Conservation (phyloP, 768 basidiomycete genomes). For the Leccinum variicolor region DNA sequence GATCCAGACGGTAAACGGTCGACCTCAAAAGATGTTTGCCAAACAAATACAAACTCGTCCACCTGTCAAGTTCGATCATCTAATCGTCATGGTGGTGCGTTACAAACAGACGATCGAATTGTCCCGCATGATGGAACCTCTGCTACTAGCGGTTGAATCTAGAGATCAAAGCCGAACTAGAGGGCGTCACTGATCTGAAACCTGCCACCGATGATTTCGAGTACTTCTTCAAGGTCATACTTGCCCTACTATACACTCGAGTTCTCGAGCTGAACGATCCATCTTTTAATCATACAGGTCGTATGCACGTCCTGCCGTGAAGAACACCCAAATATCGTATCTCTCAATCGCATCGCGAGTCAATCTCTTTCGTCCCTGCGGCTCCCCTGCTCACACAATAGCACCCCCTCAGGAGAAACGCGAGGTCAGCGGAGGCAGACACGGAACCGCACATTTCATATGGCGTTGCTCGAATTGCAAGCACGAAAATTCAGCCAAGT, state of each 20-base stretch:
- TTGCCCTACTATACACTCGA: background rate
- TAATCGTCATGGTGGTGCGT: conserved; percentile 51
- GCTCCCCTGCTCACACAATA: conserved; percentile 1
- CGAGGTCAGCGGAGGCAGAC: conserved; percentile 64
- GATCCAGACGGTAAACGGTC: background rate
- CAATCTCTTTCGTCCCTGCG: background rate
- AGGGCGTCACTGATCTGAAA: conserved; percentile 68
- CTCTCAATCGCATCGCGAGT: conserved; percentile 66
- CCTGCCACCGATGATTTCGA: conserved; percentile 71
- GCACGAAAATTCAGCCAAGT: conserved; percentile 79
- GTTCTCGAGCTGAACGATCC: background rate
- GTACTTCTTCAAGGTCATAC: conserved; percentile 70
- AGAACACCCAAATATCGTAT: conserved; percentile 65
- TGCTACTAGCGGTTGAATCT: conserved; percentile 50
- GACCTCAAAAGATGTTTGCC: background rate
- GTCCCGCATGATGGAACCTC: background rate
- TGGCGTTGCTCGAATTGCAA: conserved; percentile 79
- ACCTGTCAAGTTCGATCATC: background rate
- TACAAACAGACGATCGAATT: background rate
- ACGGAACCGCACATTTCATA: conserved; percentile 71
- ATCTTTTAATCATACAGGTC: conserved; percentile 42
- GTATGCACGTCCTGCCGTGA: conserved; percentile 80
- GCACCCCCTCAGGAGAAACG: conserved; percentile 52
- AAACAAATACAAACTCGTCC: conserved; percentile 27
- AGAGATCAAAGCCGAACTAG: conserved; percentile 76